These are phyloP conservation scores for Silene latifolia DNA, from an alignment of 148 eudicot species.

Conservation along the genomic window DNA sequence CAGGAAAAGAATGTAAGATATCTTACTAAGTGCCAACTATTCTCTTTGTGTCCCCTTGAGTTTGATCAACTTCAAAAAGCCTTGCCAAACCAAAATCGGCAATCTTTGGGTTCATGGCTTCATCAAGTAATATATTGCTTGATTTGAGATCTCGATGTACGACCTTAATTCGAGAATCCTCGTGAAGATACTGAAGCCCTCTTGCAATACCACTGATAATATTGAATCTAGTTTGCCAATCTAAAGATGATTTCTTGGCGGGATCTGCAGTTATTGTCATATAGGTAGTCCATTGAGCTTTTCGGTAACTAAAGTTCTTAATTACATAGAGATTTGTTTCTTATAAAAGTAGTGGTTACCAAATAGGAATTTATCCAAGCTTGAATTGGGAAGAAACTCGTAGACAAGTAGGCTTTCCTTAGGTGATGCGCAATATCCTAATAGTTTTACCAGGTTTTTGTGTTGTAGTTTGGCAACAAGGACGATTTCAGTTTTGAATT, in stretches of 20 bases:
- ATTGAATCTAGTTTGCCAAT: conserved; percentile 16
- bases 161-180: conserved; percentile 15
- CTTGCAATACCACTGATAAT: conserved; percentile 9
- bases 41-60: conserved; percentile 16
- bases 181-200: conserved; percentile 12
- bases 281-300: neutral
- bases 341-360: conserved; percentile 1
- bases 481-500: conserved; percentile 7
- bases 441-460: conserved; percentile 11
- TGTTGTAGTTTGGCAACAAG: conserved; percentile 13
- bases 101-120: conserved; percentile 13
- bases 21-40: conserved; percentile 14
- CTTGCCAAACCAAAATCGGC: conserved; percentile 19
- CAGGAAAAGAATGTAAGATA: neutral
- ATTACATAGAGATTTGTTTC: neutral
- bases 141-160: conserved; percentile 18
- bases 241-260: conserved; percentile 9
- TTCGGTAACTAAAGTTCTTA: neutral
- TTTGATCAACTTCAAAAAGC: conserved; percentile 17
- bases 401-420: conserved; percentile 14
- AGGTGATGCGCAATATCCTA: conserved; percentile 12
- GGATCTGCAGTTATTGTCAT: neutral
- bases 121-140: conserved; percentile 15
- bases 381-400: conserved; percentile 15
- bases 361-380: conserved; percentile 10